Evolutionary conservation across 129 eudicot genomes (phyloP).

Genomic region (Daucus carota): DH1_v3.0 NC_030385.2:880001-880500

Average conservation of each 20-base stretch:
- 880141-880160: conserved; percentile 81
- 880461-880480: conserved; percentile 99
- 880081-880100: conserved; percentile 99
- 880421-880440: conserved; percentile 94
- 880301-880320: conserved; percentile 83
- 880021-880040: not conserved
- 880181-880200: conserved; percentile 97
- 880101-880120: conserved; percentile 95
- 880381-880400: conserved; percentile 99
- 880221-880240: conserved; percentile 9
- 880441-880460: conserved; percentile 94
- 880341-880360: conserved; percentile 98
- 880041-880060: conserved; percentile 30
- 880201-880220: conserved; percentile 80
- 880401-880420: conserved; percentile 99
- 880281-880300: conserved; percentile 52
- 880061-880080: conserved; percentile 83
- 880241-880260: not conserved
- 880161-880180: conserved; percentile 90
- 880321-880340: conserved; percentile 92
- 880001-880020: not conserved
- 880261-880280: conserved; percentile 5
- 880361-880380: conserved; percentile 99
- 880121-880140: conserved; percentile 93
- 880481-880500: conserved; percentile 97